Conservation (phyloP, 2,329 filamentous ascomycete species). For the Aspergillus phoenicis region DNA sequence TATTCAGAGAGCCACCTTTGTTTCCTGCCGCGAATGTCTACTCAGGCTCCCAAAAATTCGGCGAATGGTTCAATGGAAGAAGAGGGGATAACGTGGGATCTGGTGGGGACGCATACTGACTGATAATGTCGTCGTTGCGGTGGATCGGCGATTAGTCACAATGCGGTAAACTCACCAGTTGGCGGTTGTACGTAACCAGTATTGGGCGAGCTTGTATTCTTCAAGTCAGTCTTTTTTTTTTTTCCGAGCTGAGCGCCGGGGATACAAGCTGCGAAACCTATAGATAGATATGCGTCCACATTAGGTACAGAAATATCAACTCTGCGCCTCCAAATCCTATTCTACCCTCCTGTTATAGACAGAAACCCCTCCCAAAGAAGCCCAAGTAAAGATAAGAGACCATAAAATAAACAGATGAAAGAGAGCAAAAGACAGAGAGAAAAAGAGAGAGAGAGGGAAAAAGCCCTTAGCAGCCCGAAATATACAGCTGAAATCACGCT, state of each 20-base stretch:
- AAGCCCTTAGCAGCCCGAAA: background rate
- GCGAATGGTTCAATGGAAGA: too few relatives aligned
- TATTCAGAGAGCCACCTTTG: background rate
- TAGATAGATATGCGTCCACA: background rate
- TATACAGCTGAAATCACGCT: constrained; percentile 16
- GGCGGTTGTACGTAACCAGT: too few relatives aligned
- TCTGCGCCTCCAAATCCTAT: background rate
- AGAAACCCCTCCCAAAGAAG: background rate
- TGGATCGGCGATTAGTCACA: background rate
- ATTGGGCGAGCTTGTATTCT: too few relatives aligned
- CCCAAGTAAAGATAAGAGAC: background rate
- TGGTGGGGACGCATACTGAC: background rate
- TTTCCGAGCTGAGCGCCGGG: background rate
- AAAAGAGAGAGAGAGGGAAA: background rate
- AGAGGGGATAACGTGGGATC: background rate
- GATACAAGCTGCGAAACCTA: background rate
- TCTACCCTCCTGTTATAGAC: background rate
- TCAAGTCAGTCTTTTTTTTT: too few relatives aligned
- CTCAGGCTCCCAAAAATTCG: background rate
- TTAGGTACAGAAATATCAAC: background rate
- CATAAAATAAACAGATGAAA: background rate
- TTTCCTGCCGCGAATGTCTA: background rate
- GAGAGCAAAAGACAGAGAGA: background rate
- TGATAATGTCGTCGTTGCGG: background rate
- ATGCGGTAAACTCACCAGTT: too few relatives aligned